A percentile compares a stretch with the other conserved stretches of the same genome.
These are phyloP conservation scores for Penicillium sp. DNA, from an alignment of 2,329 filamentous ascomycete genomes.

Conservation along the genomic window DNA sequence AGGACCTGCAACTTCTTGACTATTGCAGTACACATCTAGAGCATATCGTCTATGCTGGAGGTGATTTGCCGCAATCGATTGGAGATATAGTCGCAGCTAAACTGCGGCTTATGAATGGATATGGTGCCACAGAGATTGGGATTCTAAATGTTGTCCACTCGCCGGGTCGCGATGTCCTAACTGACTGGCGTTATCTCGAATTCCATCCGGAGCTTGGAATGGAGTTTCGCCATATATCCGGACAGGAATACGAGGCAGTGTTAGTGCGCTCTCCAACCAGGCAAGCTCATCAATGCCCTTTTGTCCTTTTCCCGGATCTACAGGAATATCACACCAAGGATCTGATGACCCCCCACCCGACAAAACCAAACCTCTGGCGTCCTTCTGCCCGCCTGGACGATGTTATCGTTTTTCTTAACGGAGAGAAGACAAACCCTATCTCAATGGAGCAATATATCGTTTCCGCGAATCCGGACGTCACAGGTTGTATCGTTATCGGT, in stretches of 20 bases:
- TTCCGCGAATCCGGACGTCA: slow-evolving; percentile 4
- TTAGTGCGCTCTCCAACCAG: slow-evolving; percentile 23
- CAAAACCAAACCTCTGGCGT: slow-evolving; percentile 22
- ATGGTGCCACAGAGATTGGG: slow-evolving; percentile 36
- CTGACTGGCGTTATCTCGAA: slow-evolving; percentile 36
- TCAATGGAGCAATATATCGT: slow-evolving; percentile 25
- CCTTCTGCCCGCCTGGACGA: slow-evolving; percentile 19
- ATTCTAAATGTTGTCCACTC: slow-evolving; percentile 8
- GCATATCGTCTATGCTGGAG: slow-evolving; percentile 38
- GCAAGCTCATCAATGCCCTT: slow-evolving; percentile 27
- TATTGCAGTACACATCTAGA: slow-evolving; percentile 32
- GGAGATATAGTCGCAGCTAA: slow-evolving; percentile 38
- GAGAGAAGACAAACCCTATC: slow-evolving; percentile 20
- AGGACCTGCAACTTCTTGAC: slow-evolving; percentile 19
- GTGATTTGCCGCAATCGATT: slow-evolving; percentile 36
- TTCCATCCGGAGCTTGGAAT: slow-evolving; percentile 31
- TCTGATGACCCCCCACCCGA: slow-evolving; percentile 30
- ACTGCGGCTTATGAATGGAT: slow-evolving; percentile 33
- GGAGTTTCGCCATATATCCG: slow-evolving; percentile 24
- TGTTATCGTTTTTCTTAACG: slow-evolving; percentile 20
- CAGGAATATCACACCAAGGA: slow-evolving; percentile 38
- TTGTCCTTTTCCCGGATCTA: slow-evolving; percentile 31
- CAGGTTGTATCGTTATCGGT: slow-evolving; percentile 20
- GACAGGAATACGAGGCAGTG: slow-evolving; percentile 36
- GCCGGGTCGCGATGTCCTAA: slow-evolving; percentile 20